Percentiles rank a stretch among this genome's conserved stretches.
phyloP scores from a whole-genome alignment of 768 basidiomycete genomes.

The Boletus tylopilopsis region DNA sequence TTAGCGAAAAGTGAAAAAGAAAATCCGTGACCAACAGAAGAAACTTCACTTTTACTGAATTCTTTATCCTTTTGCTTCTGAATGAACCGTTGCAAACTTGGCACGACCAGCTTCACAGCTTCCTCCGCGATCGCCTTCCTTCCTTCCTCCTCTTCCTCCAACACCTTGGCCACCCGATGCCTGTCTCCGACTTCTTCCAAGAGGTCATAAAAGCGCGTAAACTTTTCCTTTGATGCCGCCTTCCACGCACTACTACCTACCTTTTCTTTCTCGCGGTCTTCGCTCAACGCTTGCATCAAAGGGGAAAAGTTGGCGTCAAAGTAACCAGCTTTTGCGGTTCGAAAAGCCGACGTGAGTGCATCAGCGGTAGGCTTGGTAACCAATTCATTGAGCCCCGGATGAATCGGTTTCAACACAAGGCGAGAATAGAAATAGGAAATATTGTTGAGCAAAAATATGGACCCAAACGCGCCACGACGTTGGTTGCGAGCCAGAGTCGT shows the following conservation, averaged over 20 bases:
- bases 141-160: slow-evolving; percentile 66
- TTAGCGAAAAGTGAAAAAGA: neutral
- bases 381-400: slow-evolving; percentile 44
- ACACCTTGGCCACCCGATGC: slow-evolving; percentile 62
- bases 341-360: slow-evolving; percentile 62
- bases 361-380: slow-evolving; percentile 63
- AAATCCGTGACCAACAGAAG: neutral
- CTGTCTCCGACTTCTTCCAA: slow-evolving; percentile 78
- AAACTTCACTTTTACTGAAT: slow-evolving; percentile 72
- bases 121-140: slow-evolving; percentile 64
- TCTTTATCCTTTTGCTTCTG: slow-evolving; percentile 78
- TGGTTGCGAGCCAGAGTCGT: slow-evolving; percentile 58
- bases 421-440: slow-evolving; percentile 63
- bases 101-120: slow-evolving; percentile 71
- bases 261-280: slow-evolving; percentile 46
- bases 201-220: slow-evolving; percentile 76
- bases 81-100: slow-evolving; percentile 67
- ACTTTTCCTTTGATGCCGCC: slow-evolving; percentile 74
- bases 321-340: slow-evolving; percentile 80
- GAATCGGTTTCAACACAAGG: slow-evolving; percentile 49
- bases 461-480: slow-evolving; percentile 61
- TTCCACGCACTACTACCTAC: slow-evolving; percentile 42
- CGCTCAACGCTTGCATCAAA: slow-evolving; percentile 58
- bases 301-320: slow-evolving; percentile 82
- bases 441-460: slow-evolving; percentile 81